Base-by-base conservation (phyloP, 805 yeast species). In the Lachancea quebecensis region DNA sequence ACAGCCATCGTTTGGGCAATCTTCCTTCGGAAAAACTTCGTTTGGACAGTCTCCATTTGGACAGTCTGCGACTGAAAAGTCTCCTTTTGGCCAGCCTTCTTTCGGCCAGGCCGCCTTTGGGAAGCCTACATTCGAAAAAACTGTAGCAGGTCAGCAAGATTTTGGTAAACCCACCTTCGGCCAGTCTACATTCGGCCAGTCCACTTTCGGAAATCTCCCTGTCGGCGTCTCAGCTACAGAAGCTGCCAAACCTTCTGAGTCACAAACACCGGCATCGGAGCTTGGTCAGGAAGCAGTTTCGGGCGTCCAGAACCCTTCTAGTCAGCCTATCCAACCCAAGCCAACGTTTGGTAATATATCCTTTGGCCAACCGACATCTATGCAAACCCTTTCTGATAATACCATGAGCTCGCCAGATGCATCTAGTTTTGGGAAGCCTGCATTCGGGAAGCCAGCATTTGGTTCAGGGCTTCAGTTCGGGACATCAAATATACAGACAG, bases 41-140 rank as follows among this genome's bases (percentile, higher is more conserved):
- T 47, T 45, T 34, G 52, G 52, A 12, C 38, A 37, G 15, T 27
- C 55, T 14, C 53, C 56, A 6, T 54, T 54, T 45, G 64, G 62
- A 4, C 49, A 52, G 16, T 39, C 65, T 12, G 43, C 58, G 7
- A 56, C 57, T 41, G 58, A 48, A 2, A 37, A 25, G 27, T 46
- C 48, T n/a, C 38, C 39, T 1, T 37, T 50, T 35, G 51, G 50
- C 27, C 38, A 42, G 15, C 30, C 41, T 10, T 18, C 46, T 15
- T 41, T 41, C 21, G 46, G 34, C 28, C 15, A 34, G 28, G 45
- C 57, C 12, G 47, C 56, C 7, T 56, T 54, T 39, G 60, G 59
- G 18, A 44, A 49, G 2, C 52, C 59, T 4, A 49, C 62, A n/a
- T 59, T 57, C 40, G 60, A 54, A 1, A 42, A 48, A 18, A 45